Percentiles rank a stretch among this genome's conserved stretches.
Evolutionary conservation across 108 stramenopile genomes (phyloP).

Genomic region (Cylindrotheca fusiformis): DNA sequence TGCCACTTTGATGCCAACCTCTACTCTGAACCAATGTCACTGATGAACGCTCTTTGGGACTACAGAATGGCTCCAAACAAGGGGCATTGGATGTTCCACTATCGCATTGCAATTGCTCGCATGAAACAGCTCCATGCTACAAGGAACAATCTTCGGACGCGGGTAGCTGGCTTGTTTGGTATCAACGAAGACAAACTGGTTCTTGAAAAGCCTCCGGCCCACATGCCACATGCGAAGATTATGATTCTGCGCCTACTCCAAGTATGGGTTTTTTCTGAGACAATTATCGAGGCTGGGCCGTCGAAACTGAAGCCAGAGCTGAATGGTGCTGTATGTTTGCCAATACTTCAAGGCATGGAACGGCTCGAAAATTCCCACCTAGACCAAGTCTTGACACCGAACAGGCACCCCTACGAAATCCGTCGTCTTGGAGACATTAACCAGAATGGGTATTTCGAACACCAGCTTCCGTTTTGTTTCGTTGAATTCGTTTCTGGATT

Average conservation of each 20-base stretch:
- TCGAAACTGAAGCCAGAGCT: constrained; percentile 6
- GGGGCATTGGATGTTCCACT: constrained; percentile 36
- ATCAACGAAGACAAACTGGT: constrained; percentile 33
- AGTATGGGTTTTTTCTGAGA: constrained; percentile 76
- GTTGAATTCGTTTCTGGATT: constrained; percentile 22
- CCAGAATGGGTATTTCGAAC: constrained; percentile 43
- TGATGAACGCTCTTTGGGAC: constrained; percentile 71
- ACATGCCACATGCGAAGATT: constrained; percentile 60
- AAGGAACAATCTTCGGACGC: constrained; percentile 42
- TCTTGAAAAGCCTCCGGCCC: constrained; percentile 44
- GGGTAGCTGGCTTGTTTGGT: constrained; percentile 61
- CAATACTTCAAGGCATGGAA: not conserved
- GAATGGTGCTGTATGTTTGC: constrained; percentile 15
- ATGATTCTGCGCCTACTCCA: constrained; percentile 59
- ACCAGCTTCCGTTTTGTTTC: constrained; percentile 9
- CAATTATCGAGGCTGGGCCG: constrained; percentile 47
- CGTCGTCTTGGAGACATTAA: constrained; percentile 20
- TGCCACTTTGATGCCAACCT: constrained; percentile 73
- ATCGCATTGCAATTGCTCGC: constrained; percentile 40
- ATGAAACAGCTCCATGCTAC: constrained; percentile 49
- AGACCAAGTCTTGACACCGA: constrained; percentile 46
- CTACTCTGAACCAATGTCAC: constrained; percentile 73
- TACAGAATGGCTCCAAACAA: constrained; percentile 33
- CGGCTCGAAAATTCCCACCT: constrained; percentile 33
- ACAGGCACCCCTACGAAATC: constrained; percentile 54